These are phyloP conservation scores for Linnemannia exigua DNA, from an alignment of 192 early-diverging fungal species.

Conservation along the genomic window DNA sequence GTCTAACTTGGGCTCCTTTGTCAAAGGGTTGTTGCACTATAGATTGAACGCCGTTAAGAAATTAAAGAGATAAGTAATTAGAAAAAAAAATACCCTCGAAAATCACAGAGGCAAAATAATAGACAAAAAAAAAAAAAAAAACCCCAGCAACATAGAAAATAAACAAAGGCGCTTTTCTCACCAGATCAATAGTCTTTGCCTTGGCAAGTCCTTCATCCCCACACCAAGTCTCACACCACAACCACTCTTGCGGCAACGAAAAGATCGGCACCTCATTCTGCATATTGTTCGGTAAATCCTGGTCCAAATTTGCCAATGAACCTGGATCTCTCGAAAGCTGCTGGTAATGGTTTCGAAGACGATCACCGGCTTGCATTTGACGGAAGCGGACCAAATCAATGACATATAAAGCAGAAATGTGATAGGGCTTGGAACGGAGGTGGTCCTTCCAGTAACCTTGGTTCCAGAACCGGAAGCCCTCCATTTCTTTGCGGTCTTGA, in stretches of 20 bases:
- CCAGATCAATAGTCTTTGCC: conserved; percentile 98
- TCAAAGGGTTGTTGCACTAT: conserved; percentile 98
- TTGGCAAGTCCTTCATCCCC: conserved; percentile 83
- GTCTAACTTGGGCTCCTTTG: conserved; percentile 98
- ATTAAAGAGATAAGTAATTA: background rate
- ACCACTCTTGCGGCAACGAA: conserved; percentile 96
- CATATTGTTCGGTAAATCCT: conserved; percentile 99
- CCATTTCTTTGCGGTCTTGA: conserved; percentile 92
- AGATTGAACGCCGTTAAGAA: background rate
- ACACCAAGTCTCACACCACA: conserved; percentile 99
- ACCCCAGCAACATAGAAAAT: too few relatives aligned
- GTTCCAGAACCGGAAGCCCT: conserved; percentile 98
- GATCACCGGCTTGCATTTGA: conserved; percentile 93
- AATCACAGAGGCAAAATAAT: too few relatives aligned
- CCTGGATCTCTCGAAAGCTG: conserved; percentile 87
- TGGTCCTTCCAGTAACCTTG: conserved; percentile 96
- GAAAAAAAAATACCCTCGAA: background rate
- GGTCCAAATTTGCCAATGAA: conserved; percentile 95
- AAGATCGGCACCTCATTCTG: conserved; percentile 91
- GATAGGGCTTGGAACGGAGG: conserved; percentile 90
- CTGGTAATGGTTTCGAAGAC: conserved; percentile 94
- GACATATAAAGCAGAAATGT: conserved; percentile 96
- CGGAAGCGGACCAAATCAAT: conserved; percentile 96
- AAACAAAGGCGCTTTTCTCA: conserved; percentile 38
- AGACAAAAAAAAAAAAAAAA: too few relatives aligned